phyloP scores from a whole-genome alignment of 495 filamentous ascomycete genomes.

The Podospora conica region DNA sequence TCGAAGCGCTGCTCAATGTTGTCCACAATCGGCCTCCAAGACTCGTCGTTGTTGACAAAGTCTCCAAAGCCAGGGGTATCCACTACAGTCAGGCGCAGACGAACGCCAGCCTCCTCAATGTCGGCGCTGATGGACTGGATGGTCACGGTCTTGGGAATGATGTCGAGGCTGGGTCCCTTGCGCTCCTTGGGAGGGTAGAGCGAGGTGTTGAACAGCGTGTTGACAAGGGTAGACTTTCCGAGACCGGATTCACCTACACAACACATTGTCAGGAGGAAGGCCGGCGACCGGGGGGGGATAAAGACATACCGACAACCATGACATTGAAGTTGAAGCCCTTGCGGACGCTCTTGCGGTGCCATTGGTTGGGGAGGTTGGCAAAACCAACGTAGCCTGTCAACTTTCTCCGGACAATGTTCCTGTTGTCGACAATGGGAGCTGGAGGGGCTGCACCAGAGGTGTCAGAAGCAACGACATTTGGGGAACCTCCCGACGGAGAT shows the following conservation, averaged over 20 bases:
- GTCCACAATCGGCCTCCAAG: slow-evolving; percentile 96
- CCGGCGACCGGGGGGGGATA: background rate
- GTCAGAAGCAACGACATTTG: slow-evolving; percentile 72
- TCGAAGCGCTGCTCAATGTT: slow-evolving; percentile 99
- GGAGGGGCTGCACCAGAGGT: slow-evolving; percentile 65
- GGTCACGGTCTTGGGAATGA: slow-evolving; percentile 96
- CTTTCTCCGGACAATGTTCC: slow-evolving; percentile 97
- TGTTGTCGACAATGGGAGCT: slow-evolving; percentile 69
- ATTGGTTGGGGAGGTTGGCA: slow-evolving; percentile 98
- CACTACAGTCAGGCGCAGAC: slow-evolving; percentile 92
- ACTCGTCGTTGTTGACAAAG: slow-evolving; percentile 99
- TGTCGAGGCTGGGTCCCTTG: slow-evolving; percentile 92
- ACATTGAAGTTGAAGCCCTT: slow-evolving; percentile 99
- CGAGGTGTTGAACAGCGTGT: slow-evolving; percentile 98
- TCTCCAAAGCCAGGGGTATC: slow-evolving; percentile 98
- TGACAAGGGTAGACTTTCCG: slow-evolving; percentile 98
- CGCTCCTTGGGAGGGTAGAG: slow-evolving; percentile 98
- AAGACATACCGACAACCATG: slow-evolving; percentile 90
- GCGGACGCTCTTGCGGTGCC: slow-evolving; percentile 99
- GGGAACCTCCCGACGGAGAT: slow-evolving; percentile 34
- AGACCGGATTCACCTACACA: slow-evolving; percentile 89
- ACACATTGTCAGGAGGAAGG: background rate
- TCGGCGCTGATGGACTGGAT: slow-evolving; percentile 98
- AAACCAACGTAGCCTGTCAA: slow-evolving; percentile 97
- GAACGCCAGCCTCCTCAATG: slow-evolving; percentile 98